Conservation (phyloP, 768 basidiomycete species). For the Boletus patriciae region DNA sequence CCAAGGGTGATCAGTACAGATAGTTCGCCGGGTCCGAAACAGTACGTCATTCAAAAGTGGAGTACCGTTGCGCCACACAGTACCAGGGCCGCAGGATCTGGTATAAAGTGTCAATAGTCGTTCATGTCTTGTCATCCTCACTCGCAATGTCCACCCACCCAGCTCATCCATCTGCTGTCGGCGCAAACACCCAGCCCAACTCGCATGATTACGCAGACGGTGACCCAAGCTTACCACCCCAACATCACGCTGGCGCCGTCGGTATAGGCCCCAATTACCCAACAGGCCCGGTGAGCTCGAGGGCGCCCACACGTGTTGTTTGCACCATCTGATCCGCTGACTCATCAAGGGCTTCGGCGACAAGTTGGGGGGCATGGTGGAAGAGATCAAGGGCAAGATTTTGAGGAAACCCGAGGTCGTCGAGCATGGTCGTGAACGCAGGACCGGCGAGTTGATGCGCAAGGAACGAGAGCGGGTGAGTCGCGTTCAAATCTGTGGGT, state of each 20-base stretch:
- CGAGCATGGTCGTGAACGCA: slow-evolving; percentile 39
- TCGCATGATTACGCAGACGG: neutral
- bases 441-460: slow-evolving; percentile 42
- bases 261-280: slow-evolving; percentile 42
- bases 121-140: neutral
- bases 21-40: no score
- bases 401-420: slow-evolving; percentile 36
- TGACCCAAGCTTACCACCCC: slow-evolving; percentile 33
- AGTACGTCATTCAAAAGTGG: no score
- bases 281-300: slow-evolving; percentile 28
- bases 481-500: neutral
- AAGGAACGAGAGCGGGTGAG: slow-evolving; percentile 34
- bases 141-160: slow-evolving; percentile 11
- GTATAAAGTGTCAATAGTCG: neutral
- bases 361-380: slow-evolving; percentile 38
- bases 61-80: no score
- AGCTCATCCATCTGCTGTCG: slow-evolving; percentile 23
- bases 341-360: slow-evolving; percentile 32
- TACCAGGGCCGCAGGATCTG: no score
- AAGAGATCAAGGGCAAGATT: slow-evolving; percentile 43
- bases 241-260: slow-evolving; percentile 43
- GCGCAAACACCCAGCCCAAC: slow-evolving; percentile 8
- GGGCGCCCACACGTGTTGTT: no score
- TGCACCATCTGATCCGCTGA: neutral
- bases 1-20: no score